Evolutionary conservation across 1,284 basidiomycete species (phyloP), one percentile per base, ranked within the genome.

Genomic region (Cutaneotrichosporon curvatum): DNA sequence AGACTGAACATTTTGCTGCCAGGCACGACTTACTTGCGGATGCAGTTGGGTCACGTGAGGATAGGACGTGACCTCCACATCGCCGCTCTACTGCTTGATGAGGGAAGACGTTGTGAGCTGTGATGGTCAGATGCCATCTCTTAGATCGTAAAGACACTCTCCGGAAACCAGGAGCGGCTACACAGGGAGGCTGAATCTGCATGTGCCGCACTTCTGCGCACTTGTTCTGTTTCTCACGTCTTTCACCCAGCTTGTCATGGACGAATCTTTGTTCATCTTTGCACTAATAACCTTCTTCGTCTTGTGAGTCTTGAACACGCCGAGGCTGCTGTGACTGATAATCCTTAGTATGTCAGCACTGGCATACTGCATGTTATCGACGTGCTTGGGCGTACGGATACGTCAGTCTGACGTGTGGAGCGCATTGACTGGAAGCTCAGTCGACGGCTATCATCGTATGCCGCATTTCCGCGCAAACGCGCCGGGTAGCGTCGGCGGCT

Each of bases 361-460:
- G n/a, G n/a, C n/a, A n/a, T 71, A 62, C 51, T 68, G 67, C 51
- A 67, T 71, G 53, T 61, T 71, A 8, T 71, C 68, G 2, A 64
- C 66, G 0, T 71, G 68, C 33, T 48, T 69, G 0, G 67, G 68
- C 7, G 32, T 67, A 19, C 54, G 57, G 10, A 60, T 69, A 20
- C 60, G 68, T 5, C 55, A 59, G 0, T 57, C 62, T 11, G 66
- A 68, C 45, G 9, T 69, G 2, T 54, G 55, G 44, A 61, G 66
- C 35, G 68, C 68, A 1, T 36, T 70, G n/a, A n/a, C n/a, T n/a
- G n/a, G n/a, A n/a, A n/a, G n/a, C n/a, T n/a, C n/a, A n/a, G n/a
- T n/a, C n/a, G n/a, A n/a, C n/a, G n/a, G n/a, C n/a, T n/a, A n/a
- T n/a, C n/a, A n/a, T n/a, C n/a, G n/a, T n/a, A n/a, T n/a, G n/a